phyloP scores from a whole-genome alignment of 192 early-diverging fungal species.

The Backusella tuberculispora region DNA sequence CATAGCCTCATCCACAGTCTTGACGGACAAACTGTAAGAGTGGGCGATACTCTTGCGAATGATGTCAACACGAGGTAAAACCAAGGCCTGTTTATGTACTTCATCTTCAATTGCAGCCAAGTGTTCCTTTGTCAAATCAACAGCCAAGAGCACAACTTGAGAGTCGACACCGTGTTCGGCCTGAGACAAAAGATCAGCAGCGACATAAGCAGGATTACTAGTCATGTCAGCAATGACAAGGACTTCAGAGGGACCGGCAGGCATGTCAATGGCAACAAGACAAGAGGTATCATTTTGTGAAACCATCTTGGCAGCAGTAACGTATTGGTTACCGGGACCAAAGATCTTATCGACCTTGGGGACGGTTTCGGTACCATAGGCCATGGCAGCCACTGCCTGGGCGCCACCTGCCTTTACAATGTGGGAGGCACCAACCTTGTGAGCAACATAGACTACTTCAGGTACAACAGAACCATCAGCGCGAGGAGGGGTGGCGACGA shows the following conservation, averaged over 20 bases:
- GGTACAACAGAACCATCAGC: slow-evolving; percentile 89
- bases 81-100: slow-evolving; percentile 80
- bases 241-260: slow-evolving; percentile 98
- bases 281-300: slow-evolving; percentile 93
- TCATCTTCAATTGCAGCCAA: slow-evolving; percentile 78
- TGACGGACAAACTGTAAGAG: slow-evolving; percentile 75
- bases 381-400: slow-evolving; percentile 98
- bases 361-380: slow-evolving; percentile 95
- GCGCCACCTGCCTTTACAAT: slow-evolving; percentile 95
- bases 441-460: slow-evolving; percentile 97
- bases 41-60: slow-evolving; percentile 88
- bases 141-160: slow-evolving; percentile 93
- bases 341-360: slow-evolving; percentile 99
- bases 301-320: slow-evolving; percentile 99
- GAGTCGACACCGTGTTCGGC: slow-evolving; percentile 97
- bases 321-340: slow-evolving; percentile 99
- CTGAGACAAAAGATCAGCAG: slow-evolving; percentile 94
- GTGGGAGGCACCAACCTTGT: slow-evolving; percentile 93
- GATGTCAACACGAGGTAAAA: slow-evolving; percentile 87
- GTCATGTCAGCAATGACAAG: slow-evolving; percentile 93
- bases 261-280: slow-evolving; percentile 98
- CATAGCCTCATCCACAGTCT: slow-evolving; percentile 77
- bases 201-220: slow-evolving; percentile 89
- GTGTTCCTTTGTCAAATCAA: slow-evolving; percentile 68
- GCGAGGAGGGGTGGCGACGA: slow-evolving; percentile 94